Base-by-base conservation (phyloP, 306 rosid species). In the Vachellia collinsii region DNA sequence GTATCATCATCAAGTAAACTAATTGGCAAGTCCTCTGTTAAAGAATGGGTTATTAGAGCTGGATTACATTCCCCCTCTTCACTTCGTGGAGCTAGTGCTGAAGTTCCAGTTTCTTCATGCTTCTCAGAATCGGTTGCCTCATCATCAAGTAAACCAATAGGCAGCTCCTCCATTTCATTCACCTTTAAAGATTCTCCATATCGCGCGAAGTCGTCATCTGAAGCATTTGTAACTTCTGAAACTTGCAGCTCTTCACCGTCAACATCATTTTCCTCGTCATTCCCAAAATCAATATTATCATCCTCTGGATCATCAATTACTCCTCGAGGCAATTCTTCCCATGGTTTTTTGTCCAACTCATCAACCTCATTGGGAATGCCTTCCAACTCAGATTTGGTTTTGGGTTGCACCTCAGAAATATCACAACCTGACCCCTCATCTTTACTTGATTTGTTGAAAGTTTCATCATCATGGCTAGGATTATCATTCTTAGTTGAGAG, bases 281-380 rank as follows among this genome's bases (percentile, higher is more conserved):
- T 81, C 20, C 19, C 50, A 39, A 36, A 62, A 39, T 74, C 39
- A 61, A 23, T 73, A 8, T 48, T 44, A 8, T 9, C 56, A 6
- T 12, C 17, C 16, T 76, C 79, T 19, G 0, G n/a, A 12, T 80
- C 84, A 41, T 84, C 86, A 22, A 50, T 7, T 0, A 43, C 85
- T 44, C 67, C 90, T 51, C 11, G 48, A 1, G 81, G 81, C 22
- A 86, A 36, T 68, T 87, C 91, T 42, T 74, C 65, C 73, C 8
- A 23, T 46, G 16, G 16, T 34, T 14, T 25, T 8, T 16, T 29
- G 25, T 82, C 81, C 25, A 23, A 19, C 36, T 53, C 42, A 19
- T 68, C 80, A 76, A 1, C 69, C 38, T 50, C 72, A 6, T 13
- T 7, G 36, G 67, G 74, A 12, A 23, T 46, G 68, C 22, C 22